Evolutionary conservation across 176 grass and related monocot genomes (phyloP), one percentile per base, ranked within the genome.

Genomic region (Leersia perrieri): DNA sequence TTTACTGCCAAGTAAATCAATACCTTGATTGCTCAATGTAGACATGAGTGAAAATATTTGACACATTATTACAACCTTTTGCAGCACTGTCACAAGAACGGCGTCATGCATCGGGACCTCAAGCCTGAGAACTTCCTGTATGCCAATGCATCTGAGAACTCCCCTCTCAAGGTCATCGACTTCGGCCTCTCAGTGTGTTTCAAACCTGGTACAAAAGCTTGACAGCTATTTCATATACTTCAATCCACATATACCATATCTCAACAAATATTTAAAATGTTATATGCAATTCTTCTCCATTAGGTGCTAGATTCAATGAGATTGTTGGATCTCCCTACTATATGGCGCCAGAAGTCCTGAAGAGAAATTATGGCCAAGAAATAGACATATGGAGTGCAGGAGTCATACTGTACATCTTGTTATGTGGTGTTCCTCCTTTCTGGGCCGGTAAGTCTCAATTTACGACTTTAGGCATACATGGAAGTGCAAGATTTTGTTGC

Each of bases 111-210:
- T 57, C 87, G 95, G 13, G 95, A 98, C 61, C 85, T 98, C 33
- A 98, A 98, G 75, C 95, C 95, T 28, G 92, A 99, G 82, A 99
- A 99, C 60, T 99, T 99, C 75, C 73, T 99, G 44, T 86, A 89
- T 7, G 83, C 78, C 44, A 61, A 82, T 53, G 38, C 88, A 49
- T 89, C 88, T 20, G 88, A 89, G 72, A 82, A 25, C 60, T 89
- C 88, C 66, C 83, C 78, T 31, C 83, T 89, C 35, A 89, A 82
- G 73, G 88, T 86, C 60, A 89, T 89, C 44, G 83, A 89, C 66
- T 86, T 89, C 7, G 88, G 88, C 28, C 83, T 89, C 66, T 89
- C 88, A 4, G 88, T 89, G 12, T 86, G 83, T 67, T 89, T 89
- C 88, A 77, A 86, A 16, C 88, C 73, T 60, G 88, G 88, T 89